A percentile compares a stretch with the other conserved stretches of the same genome.
Evolutionary conservation across 768 basidiomycete species (phyloP).

Genomic region (Naganishia antarctica): DNA sequence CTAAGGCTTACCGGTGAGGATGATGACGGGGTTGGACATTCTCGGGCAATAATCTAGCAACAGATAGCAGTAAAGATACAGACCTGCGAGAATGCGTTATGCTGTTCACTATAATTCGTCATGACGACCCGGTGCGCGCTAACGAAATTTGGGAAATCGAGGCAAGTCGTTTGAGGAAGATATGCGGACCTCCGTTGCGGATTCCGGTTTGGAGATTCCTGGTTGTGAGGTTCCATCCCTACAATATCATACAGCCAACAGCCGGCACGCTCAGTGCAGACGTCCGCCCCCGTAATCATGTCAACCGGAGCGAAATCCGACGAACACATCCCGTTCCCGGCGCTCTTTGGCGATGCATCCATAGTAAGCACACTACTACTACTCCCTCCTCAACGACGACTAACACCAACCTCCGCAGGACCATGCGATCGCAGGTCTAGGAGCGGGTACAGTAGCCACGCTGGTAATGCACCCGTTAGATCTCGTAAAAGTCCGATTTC

Average conservation of each 20-base stretch:
- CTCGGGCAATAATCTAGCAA: too few species aligned
- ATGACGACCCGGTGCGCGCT: too few species aligned
- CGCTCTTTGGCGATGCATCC: conserved; percentile 42
- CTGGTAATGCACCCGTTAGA: conserved; percentile 97
- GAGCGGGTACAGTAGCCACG: conserved; percentile 85
- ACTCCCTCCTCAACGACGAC: neutral
- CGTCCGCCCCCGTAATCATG: too few species aligned
- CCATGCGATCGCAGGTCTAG: conserved; percentile 88
- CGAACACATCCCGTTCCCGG: conserved; percentile 24
- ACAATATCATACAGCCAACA: too few species aligned
- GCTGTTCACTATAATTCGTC: neutral
- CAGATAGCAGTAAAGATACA: too few species aligned
- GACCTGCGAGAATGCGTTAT: too few species aligned
- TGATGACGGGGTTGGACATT: conserved; percentile 10
- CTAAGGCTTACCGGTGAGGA: neutral
- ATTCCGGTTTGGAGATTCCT: too few species aligned
- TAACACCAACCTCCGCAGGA: conserved; percentile 56
- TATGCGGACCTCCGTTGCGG: too few species aligned
- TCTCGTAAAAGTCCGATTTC: conserved; percentile 87
- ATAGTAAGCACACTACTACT: conserved; percentile 33
- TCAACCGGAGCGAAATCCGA: neutral
- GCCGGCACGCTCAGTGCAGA: too few species aligned
- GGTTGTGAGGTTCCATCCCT: too few species aligned
- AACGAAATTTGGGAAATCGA: too few species aligned
- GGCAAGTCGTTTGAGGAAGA: too few species aligned